Base-by-base conservation (phyloP, 371 early-diverging fungal genomes). In the Syncephalis plumigaleata region DNA sequence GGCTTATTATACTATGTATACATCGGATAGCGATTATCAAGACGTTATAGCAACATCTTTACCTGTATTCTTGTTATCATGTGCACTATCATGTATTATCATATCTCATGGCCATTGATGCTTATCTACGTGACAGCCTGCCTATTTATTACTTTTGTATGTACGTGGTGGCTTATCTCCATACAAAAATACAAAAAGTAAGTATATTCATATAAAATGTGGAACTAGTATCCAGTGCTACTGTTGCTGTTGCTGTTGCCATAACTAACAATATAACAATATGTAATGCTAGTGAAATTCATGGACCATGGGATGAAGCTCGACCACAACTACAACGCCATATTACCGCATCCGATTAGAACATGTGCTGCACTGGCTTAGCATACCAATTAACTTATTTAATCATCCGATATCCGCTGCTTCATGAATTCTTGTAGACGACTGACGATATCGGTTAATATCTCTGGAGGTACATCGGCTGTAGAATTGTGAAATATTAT, bases 231-330 rank as follows among this genome's bases (percentile, higher is more conserved):
- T n/a, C n/a, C n/a, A n/a, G n/a, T n/a, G n/a, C n/a, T n/a, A n/a
- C n/a, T n/a, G n/a, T n/a, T n/a, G n/a, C n/a, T n/a, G n/a, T n/a
- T n/a, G n/a, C n/a, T n/a, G n/a, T 46, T 49, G 9, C 2, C 22
- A 15, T 26, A 27, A 23, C 9, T 23, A 27, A 37, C 39, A 21
- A 13, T 47, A 13, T 39, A 26, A n/a, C 15, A 27, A n/a, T 24
- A 43, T 36, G 40, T 42, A 17, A 9, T 40, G 16, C 39, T 13
- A 85, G 85, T 58, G 88, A 89, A 61, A 91, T 91, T 25, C 84
- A 88, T 49, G 95, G 95, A 0, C 93, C 95, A 16, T 94, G 95
- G 95, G 95, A 94, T 60, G 92, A 91, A 64, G 95, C 93, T 9
- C 59, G 77, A 22, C 87, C 85, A n/a, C 68, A 79, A 37, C 54